Evolutionary conservation across 306 rosid species (phyloP).

Genomic region (Cicer pinnatifidum): DNA sequence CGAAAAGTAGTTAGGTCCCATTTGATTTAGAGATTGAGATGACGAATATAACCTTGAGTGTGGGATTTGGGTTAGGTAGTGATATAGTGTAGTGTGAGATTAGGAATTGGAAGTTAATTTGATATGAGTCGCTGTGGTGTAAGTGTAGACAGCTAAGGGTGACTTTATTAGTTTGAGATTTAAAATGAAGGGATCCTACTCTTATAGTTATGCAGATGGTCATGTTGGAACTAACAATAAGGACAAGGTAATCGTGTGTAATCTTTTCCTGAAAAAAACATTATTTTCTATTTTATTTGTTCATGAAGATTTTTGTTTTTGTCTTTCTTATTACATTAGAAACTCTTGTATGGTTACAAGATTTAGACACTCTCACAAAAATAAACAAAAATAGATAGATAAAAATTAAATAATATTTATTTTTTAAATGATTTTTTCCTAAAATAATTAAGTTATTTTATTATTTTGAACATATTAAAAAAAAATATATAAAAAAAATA

Average conservation of each 20-base stretch:
- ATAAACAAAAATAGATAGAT: too few relatives aligned
- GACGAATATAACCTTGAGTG: constrained; percentile 33
- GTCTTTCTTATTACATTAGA: too few relatives aligned
- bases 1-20: constrained; percentile 22
- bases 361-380: too few relatives aligned
- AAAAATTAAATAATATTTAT: too few relatives aligned
- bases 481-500: too few relatives aligned
- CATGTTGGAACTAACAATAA: constrained; percentile 6
- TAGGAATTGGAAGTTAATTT: constrained; percentile 31
- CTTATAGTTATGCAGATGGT: neutral
- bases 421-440: too few relatives aligned
- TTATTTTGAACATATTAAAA: too few relatives aligned
- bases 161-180: constrained; percentile 22
- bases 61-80: neutral
- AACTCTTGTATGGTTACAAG: too few relatives aligned
- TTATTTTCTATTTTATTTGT: too few relatives aligned
- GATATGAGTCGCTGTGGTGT: constrained; percentile 17
- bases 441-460: too few relatives aligned
- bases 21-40: neutral
- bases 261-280: too few relatives aligned
- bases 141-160: constrained; percentile 35
- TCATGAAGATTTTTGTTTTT: too few relatives aligned
- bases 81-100: constrained; percentile 9
- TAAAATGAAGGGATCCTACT: neutral
- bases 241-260: neutral